Evolutionary conservation across 2,329 filamentous ascomycete species (phyloP).

Genomic region (Bimuria novae-zelandiae): DNA sequence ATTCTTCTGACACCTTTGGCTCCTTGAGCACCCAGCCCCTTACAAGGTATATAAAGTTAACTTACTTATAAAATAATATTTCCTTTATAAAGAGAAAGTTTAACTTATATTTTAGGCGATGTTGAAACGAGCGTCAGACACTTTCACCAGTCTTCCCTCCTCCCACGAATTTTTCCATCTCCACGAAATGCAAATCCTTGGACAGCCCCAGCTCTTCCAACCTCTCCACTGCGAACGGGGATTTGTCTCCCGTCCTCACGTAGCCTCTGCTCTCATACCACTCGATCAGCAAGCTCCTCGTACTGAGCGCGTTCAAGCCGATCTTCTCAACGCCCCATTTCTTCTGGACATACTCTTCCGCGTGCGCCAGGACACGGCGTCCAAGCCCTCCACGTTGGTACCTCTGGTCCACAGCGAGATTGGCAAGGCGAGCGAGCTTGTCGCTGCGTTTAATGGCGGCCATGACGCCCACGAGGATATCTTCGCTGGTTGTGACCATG

Average conservation of each 20-base stretch:
- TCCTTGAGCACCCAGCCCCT: too few species aligned
- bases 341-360: background rate
- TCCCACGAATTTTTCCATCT: background rate
- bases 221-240: background rate
- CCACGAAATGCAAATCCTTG: background rate
- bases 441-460: slow-evolving; percentile 1
- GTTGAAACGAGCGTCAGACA: too few species aligned
- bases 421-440: background rate
- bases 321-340: slow-evolving; percentile 1
- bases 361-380: background rate
- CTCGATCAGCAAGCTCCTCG: slow-evolving; percentile 1
- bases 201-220: background rate
- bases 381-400: slow-evolving; percentile 2
- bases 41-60: too few species aligned
- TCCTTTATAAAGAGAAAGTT: too few species aligned
- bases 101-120: too few species aligned
- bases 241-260: slow-evolving; percentile 6
- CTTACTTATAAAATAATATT: too few species aligned
- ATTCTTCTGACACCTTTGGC: too few species aligned
- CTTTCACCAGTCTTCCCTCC: too few species aligned
- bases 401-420: slow-evolving; percentile 2
- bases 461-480: background rate
- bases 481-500: background rate
- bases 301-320: slow-evolving; percentile 4
- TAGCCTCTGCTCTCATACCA: slow-evolving; percentile 10